phyloP scores from a whole-genome alignment of 352 stramenopile genomes.

The Pythium oligandrum region DNA sequence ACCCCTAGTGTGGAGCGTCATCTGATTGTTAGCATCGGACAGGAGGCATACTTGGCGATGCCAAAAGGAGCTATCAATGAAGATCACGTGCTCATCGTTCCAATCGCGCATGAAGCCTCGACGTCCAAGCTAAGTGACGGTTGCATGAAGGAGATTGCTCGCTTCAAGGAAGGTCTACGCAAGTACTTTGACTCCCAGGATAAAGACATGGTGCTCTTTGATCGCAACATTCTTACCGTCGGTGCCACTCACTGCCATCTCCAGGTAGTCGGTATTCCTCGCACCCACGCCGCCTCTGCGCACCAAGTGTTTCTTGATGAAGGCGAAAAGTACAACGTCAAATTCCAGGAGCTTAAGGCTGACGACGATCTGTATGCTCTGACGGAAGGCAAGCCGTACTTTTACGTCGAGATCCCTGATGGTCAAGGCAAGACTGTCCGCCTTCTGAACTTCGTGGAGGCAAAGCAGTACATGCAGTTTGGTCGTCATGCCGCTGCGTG shows the following conservation, averaged over 20 bases:
- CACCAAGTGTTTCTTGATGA: conserved; percentile 53
- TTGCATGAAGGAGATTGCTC: conserved; percentile 49
- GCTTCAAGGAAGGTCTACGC: conserved; percentile 56
- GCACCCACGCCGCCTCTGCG: conserved; percentile 28
- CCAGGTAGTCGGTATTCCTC: conserved; percentile 64
- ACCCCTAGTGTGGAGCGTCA: conserved; percentile 75
- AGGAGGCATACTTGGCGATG: conserved; percentile 77
- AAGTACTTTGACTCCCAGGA: conserved; percentile 57
- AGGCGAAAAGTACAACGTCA: conserved; percentile 70
- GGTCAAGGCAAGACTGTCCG: conserved; percentile 27
- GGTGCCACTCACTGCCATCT: conserved; percentile 73
- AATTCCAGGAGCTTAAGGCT: conserved; percentile 41
- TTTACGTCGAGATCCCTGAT: conserved; percentile 63
- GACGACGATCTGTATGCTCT: conserved; percentile 31
- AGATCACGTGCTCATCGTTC: conserved; percentile 75
- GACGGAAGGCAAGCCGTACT: conserved; percentile 46
- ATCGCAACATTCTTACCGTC: conserved; percentile 72
- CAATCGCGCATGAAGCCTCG: conserved; percentile 67
- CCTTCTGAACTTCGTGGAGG: conserved; percentile 60
- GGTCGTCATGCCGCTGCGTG: conserved; percentile 58
- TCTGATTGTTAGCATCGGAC: conserved; percentile 77
- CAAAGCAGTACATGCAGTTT: conserved; percentile 84
- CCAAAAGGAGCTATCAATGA: conserved; percentile 74
- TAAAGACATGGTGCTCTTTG: conserved; percentile 72
- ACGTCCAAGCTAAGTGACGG: conserved; percentile 39